Conservation (phyloP, 805 yeast genomes). For the Barnettozyma populi region DNA sequence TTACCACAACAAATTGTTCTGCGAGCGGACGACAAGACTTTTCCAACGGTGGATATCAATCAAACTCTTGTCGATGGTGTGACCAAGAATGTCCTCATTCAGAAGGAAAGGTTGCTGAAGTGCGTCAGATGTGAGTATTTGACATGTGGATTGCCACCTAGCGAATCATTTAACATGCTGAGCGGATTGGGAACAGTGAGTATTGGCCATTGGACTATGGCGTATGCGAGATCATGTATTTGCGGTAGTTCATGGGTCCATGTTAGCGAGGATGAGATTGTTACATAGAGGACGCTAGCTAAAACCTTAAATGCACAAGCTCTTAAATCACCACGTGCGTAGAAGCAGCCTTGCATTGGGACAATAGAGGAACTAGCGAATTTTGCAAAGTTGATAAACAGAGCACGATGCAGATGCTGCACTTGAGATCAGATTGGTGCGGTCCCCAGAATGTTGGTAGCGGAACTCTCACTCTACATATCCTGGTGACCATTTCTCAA, state of each 20-base stretch:
- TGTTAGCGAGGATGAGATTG: slow-evolving; percentile 17
- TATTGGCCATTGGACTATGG: slow-evolving; percentile 48
- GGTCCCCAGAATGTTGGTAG: no score
- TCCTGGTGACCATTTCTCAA: no score
- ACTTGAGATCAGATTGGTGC: no score
- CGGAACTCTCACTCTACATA: no score
- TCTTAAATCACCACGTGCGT: neutral
- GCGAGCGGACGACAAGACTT: slow-evolving; percentile 27
- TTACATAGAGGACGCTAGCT: neutral
- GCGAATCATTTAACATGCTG: slow-evolving; percentile 25
- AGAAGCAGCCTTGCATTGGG: no score
- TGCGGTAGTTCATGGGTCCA: slow-evolving; percentile 78
- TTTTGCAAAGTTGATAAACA: no score
- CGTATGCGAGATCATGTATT: slow-evolving; percentile 66
- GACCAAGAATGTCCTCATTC: slow-evolving; percentile 23
- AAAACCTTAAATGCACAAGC: neutral
- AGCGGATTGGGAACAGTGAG: slow-evolving; percentile 21
- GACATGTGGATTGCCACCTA: slow-evolving; percentile 28
- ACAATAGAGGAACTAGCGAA: no score
- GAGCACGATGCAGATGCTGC: no score
- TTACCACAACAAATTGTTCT: slow-evolving; percentile 33
- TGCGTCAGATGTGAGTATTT: slow-evolving; percentile 54
- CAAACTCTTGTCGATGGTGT: slow-evolving; percentile 28
- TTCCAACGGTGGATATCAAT: slow-evolving; percentile 28
- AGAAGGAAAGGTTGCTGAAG: slow-evolving; percentile 30